Conservation (phyloP, 2,329 filamentous ascomycete species). For the Hymenoscyphus scutula region DNA sequence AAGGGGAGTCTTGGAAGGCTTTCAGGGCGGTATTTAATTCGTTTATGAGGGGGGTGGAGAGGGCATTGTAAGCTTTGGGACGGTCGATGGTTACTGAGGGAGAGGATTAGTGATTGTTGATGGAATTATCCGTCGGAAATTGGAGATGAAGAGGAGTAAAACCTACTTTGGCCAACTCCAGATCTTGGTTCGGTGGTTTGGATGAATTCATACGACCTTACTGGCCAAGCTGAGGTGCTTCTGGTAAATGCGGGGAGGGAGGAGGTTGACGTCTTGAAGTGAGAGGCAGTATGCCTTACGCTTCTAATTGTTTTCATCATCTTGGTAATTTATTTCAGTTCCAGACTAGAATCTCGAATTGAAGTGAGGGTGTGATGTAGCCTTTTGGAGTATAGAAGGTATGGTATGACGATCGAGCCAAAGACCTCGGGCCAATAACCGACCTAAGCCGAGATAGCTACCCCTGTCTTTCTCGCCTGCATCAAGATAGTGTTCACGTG, state of each 20-base stretch:
- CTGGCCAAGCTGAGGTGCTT: conserved; percentile 33
- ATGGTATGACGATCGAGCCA: background rate
- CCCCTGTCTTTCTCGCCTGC: conserved; percentile 15
- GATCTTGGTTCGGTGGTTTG: conserved; percentile 78
- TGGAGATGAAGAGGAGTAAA: conserved; percentile 7
- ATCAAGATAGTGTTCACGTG: background rate
- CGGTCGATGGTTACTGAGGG: conserved; percentile 81
- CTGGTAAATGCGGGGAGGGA: conserved; percentile 33
- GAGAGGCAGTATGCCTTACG: conserved; percentile 33
- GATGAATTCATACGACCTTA: conserved; percentile 70
- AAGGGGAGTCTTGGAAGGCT: conserved; percentile 66
- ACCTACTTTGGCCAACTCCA: conserved; percentile 83
- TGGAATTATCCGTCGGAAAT: conserved; percentile 1
- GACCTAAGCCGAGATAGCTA: conserved; percentile 17
- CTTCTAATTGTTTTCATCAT: conserved; percentile 33
- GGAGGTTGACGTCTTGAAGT: conserved; percentile 29
- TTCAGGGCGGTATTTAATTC: conserved; percentile 81
- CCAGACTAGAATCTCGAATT: background rate
- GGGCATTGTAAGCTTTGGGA: conserved; percentile 91
- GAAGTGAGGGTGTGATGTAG: background rate
- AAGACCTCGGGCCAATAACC: conserved; percentile 10
- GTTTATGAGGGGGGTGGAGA: conserved; percentile 83
- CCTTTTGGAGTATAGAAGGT: background rate
- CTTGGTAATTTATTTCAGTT: conserved; percentile 5
- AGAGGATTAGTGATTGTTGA: background rate